Base-by-base conservation (phyloP, 306 rosid genomes). In the Sechiopsis laciniata region DNA sequence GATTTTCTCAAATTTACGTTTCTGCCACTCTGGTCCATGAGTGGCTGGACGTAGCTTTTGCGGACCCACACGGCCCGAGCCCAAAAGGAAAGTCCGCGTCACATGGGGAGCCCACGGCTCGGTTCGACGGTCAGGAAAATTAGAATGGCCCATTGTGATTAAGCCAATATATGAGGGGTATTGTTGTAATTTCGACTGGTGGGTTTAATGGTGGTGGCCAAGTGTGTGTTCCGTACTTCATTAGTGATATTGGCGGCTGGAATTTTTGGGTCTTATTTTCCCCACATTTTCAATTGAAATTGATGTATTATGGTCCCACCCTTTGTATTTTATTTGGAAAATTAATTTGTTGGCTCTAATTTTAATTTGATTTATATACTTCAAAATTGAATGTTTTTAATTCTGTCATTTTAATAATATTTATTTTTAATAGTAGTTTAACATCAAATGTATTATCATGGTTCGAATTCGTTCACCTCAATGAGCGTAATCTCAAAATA, bases 161-260 rank as follows among this genome's bases (percentile, higher is more conserved):
- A 48, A 2, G 53, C 53, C 53, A 50, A 48, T 48, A 8, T 46
- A 3, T 48, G 4, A 37, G 54, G 54, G 54, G 54, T 50, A 50
- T 50, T 50, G 1, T 12, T 50, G 54, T 50, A 50, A 50, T 50
- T 50, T 50, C 54, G 1, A 12, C 1, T 50, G 54, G 54, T 10
- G 4, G 54, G 12, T 50, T 13, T 40, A 50, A 5, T 0, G 15
- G 10, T 50, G 54, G 12, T 13, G n/a, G 54, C 54, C 6, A 50
- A 40, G 71, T 17, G 71, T 64, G 71, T 17, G 53, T 7, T 40
- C 53, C 71, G 71, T 64, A 40, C 71, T 17, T 40, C 52, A 10
- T 17, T 13, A 32, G 0, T 16, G 3, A 10, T 63, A 63, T 63
- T 6, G 70, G 70, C 51, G 70, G 70, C 70, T 63, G 24, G 8